Evolutionary conservation across 345 rosid species (phyloP).

Genomic region (Eucalyptus globulus): DNA sequence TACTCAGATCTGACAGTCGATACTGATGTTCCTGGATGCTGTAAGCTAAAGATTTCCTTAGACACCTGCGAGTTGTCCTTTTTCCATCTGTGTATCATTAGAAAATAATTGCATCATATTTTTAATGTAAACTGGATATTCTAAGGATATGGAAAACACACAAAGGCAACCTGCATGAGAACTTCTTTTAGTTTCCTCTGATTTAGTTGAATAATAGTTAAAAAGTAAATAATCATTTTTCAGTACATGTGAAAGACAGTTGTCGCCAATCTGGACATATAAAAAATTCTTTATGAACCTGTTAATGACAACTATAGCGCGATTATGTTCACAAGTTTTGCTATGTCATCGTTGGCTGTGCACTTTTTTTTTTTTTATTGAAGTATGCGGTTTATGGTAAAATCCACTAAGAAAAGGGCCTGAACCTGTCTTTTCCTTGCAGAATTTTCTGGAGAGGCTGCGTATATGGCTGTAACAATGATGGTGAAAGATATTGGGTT

Average conservation of each 20-base stretch:
- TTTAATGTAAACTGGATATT: too few species aligned
- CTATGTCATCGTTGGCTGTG: not conserved
- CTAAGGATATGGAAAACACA: too few species aligned
- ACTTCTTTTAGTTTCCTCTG: too few species aligned
- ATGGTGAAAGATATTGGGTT: constrained; percentile 74
- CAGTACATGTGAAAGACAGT: not conserved
- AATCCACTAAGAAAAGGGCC: not conserved
- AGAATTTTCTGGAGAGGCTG: constrained; percentile 65
- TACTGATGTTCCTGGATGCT: too few species aligned
- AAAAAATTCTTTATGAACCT: not conserved
- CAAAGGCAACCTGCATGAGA: too few species aligned
- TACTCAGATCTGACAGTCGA: too few species aligned
- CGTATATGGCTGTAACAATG: constrained; percentile 68
- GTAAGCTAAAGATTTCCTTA: too few species aligned
- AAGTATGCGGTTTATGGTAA: not conserved
- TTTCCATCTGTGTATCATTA: too few species aligned
- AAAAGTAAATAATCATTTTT: too few species aligned
- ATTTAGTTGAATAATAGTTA: too few species aligned
- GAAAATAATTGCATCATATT: too few species aligned
- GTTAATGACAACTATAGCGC: not conserved
- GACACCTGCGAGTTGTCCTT: too few species aligned
- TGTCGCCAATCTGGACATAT: not conserved
- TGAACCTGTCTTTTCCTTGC: constrained; percentile 1
- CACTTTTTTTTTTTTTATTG: not conserved
- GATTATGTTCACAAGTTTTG: not conserved